Base-by-base conservation (phyloP, 306 rosid genomes). In the Mimosa pudica region DNA sequence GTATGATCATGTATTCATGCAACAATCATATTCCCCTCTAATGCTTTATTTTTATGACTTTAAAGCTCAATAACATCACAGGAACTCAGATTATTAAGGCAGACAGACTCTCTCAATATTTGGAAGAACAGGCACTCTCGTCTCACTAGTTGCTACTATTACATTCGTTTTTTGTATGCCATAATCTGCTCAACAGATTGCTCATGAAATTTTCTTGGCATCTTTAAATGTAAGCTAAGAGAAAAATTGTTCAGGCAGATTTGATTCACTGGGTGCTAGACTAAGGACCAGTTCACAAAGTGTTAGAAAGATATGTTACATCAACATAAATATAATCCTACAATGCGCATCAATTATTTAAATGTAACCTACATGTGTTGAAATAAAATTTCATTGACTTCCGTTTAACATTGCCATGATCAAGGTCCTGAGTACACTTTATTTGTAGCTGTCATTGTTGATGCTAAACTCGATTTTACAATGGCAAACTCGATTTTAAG, bases 91-190 rank as follows among this genome's bases (percentile, higher is more conserved):
- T 87, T 73, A 68, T 91, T 77, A 77, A 58, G 20, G 75, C 84
- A 60, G 84, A 57, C 85, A 79, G 75, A 74, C 85, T 64, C 58
- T 79, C 57, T 64, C 82, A 52, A 13, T 91, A 64, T 36, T 85
- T 52, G 90, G 96, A 13, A 77, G 75, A 77, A 81, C 90, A 63
- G 93, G 91, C 72, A 75, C 83, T 76, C 87, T 88, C 35, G 93
- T 91, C 84, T 79, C 88, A 81, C 83, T 86, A 47, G 87, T 79
- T 84, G 75, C 87, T 72, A 79, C 89, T 1, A 42, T 87, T 46
- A 91, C 89, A 18, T 87, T 89, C 79, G 90, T 91, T 60, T 91
- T 82, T 73, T 93, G 95, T 91, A 81, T 47, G 60, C 10, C 30
- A 77, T 62, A 76, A 33, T 61, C 36, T 49, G 44, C 66, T 55